Percentiles rank a stretch among this genome's conserved stretches.
Conservation (phyloP, 148 eudicot genomes). For the Vaccinium myrtillus region DNA sequence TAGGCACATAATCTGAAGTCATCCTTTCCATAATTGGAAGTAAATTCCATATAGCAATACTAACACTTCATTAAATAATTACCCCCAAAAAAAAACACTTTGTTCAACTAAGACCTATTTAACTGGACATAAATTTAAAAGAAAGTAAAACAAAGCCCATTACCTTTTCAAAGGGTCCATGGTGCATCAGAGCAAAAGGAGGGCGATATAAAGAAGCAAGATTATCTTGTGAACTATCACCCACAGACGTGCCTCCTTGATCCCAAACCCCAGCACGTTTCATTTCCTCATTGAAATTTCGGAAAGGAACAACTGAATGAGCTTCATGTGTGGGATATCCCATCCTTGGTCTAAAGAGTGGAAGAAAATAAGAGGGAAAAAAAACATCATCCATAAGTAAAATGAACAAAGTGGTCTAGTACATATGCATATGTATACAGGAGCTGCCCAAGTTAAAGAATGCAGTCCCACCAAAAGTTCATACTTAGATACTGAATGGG, state of each 20-base stretch:
- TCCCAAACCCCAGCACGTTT: constrained; percentile 72
- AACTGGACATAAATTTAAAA: too few relatives aligned
- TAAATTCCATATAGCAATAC: too few relatives aligned
- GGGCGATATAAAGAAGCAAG: constrained; percentile 93
- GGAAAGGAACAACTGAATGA: constrained; percentile 73
- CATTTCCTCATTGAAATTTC: constrained; percentile 90
- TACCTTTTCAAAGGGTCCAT: constrained; percentile 93
- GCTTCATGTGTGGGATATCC: constrained; percentile 57
- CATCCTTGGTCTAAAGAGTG: constrained; percentile 27
- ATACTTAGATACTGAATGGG: background rate
- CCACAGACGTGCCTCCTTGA: constrained; percentile 61
- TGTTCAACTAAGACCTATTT: background rate
- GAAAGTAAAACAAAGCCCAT: background rate
- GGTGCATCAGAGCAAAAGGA: constrained; percentile 82
- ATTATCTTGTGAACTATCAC: constrained; percentile 66
- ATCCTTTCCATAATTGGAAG: too few relatives aligned
- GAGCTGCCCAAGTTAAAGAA: background rate
- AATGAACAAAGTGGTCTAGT: background rate
- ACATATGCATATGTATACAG: background rate
- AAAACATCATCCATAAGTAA: constrained; percentile 9
- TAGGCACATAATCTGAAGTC: too few relatives aligned
- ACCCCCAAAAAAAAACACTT: background rate
- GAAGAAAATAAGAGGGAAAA: background rate
- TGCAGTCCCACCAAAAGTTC: constrained; percentile 5
- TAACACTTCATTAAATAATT: background rate